Evolutionary conservation across 169 alveolate genomes (phyloP), one percentile per base, ranked within the genome.

Genomic region (Prorocentrum cordatum): DNA sequence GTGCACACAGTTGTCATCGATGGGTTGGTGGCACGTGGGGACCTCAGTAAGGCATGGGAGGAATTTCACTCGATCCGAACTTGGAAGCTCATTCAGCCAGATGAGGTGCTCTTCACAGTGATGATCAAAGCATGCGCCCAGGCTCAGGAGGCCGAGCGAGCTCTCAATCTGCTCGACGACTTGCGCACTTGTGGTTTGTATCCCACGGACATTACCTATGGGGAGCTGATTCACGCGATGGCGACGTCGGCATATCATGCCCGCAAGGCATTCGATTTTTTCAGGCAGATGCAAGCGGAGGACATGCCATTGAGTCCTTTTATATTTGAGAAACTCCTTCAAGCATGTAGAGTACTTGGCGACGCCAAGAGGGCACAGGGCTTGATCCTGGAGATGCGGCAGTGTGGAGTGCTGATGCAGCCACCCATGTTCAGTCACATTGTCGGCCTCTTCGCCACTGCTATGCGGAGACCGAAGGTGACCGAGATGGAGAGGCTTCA

Each of bases 51-150:
- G 64, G 97, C 97, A 0, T 94, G 95, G 94, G 85, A 94, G n/a
- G 86, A 92, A 72, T 95, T 92, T 75, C 93, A 94, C 36, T 62
- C 87, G 26, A 83, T 93, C 33, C 89, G 96, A 10, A 95, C 93
- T 2, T 95, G 96, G 95, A 91, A 94, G 47, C 83, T 92, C 39
- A 93, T 94, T 0, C 93, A 93, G 42, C 97, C 97, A 2, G 96
- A 95, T 80, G 96, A 93, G 59, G 94, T 93, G 7, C 83, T 95
- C 22, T 94, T 94, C 62, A 94, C 96, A n/a, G 94, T 92, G 29
- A 94, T 95, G 96, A 94, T 95, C 59, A 95, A 94, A 61, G 94
- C 94, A 2, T 93, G 95, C 47, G 92, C 92, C 3, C 29, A 59
- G 33, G 87, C 83, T 7, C 68, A 75, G 12, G 96, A 95, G 61